These are phyloP conservation scores for Trichoderma virens DNA, from an alignment of 495 filamentous ascomycete species.

Conservation along the genomic window DNA sequence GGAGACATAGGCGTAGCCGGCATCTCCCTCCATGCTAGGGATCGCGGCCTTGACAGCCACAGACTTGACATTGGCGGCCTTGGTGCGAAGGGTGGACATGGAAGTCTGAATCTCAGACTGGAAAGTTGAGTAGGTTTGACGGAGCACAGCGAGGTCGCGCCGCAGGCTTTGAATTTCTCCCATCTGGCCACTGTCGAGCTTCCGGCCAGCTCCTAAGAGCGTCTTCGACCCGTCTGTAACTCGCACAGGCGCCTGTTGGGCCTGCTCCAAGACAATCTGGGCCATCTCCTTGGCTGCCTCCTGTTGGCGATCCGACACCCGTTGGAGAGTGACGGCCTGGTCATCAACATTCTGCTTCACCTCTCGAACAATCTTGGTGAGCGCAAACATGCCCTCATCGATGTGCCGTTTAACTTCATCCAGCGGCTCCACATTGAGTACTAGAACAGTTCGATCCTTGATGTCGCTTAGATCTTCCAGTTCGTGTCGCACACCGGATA, in stretches of 20 bases:
- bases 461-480: conserved; percentile 92
- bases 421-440: conserved; percentile 86
- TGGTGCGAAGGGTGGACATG: conserved; percentile 72
- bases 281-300: conserved; percentile 88
- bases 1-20: conserved; percentile 75
- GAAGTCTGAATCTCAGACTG: conserved; percentile 79
- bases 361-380: conserved; percentile 72
- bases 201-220: conserved; percentile 17
- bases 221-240: neutral
- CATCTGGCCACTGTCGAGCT: conserved; percentile 45
- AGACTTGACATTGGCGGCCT: conserved; percentile 71
- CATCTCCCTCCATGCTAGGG: conserved; percentile 57
- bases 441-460: conserved; percentile 88
- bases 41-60: conserved; percentile 59
- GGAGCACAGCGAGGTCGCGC: conserved; percentile 83
- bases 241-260: conserved; percentile 12
- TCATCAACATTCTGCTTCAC: conserved; percentile 72
- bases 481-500: conserved; percentile 91
- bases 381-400: conserved; percentile 78
- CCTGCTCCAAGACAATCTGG: conserved; percentile 59
- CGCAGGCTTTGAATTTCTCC: conserved; percentile 74
- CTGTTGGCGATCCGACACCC: conserved; percentile 86
- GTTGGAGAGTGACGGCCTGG: conserved; percentile 69
- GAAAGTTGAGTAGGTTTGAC: conserved; percentile 89
- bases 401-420: conserved; percentile 97